These are phyloP conservation scores for Cryptococcus sp. DNA, from an alignment of 1,284 basidiomycete genomes.

Conservation along the genomic window DNA sequence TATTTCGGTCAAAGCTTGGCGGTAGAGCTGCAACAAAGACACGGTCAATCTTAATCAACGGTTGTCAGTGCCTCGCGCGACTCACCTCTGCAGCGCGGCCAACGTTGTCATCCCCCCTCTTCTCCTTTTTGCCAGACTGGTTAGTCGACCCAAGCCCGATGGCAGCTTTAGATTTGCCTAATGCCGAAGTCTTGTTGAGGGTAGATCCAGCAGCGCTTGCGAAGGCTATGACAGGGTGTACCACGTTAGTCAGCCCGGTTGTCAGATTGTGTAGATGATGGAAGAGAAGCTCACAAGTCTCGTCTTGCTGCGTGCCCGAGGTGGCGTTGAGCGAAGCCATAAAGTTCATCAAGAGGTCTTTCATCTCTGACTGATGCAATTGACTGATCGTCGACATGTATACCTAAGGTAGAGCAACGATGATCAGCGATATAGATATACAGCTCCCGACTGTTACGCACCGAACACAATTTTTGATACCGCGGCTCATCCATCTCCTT, in stretches of 20 bases:
- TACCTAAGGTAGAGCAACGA: slow-evolving; percentile 58
- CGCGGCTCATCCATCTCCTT: slow-evolving; percentile 89
- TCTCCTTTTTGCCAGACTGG: slow-evolving; percentile 51
- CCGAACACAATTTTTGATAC: slow-evolving; percentile 83
- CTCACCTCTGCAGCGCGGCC: slow-evolving; percentile 61
- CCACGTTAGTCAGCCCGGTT: not conserved
- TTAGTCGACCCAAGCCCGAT: slow-evolving; percentile 39
- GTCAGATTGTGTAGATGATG: not conserved
- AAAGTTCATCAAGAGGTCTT: slow-evolving; percentile 66
- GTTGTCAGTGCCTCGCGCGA: slow-evolving; percentile 8
- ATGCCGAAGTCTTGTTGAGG: slow-evolving; percentile 33
- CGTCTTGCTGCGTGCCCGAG: slow-evolving; percentile 60
- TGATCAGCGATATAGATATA: not conserved
- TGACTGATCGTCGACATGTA: slow-evolving; percentile 84
- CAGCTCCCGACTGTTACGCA: slow-evolving; percentile 55
- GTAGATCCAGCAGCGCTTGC: slow-evolving; percentile 10
- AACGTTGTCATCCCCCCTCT: slow-evolving; percentile 31
- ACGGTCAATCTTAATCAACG: not conserved
- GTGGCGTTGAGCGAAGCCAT: slow-evolving; percentile 66
- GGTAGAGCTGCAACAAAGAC: slow-evolving; percentile 63
- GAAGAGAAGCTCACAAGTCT: slow-evolving; percentile 34
- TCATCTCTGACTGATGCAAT: slow-evolving; percentile 77
- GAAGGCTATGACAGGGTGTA: slow-evolving; percentile 9
- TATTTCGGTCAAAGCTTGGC: slow-evolving; percentile 72
- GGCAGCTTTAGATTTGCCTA: slow-evolving; percentile 41